Base-by-base conservation (phyloP, 108 stramenopile genomes). In the Pseudonitzschia multiseries region DNA sequence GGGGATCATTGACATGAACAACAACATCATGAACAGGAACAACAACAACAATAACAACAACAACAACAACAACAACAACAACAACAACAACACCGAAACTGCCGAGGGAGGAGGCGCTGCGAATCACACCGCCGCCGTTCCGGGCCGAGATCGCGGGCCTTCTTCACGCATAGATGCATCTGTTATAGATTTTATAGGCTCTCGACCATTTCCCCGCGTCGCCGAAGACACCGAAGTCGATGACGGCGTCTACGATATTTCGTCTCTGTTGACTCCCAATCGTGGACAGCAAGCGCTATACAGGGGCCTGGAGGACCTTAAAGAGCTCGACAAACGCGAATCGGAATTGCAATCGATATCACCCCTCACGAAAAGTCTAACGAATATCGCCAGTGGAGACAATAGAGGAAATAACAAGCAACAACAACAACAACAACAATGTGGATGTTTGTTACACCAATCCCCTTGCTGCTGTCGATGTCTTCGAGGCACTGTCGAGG, bases 401-500 rank as follows among this genome's bases (percentile, higher is more conserved):
- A 24, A 54, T n/a, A n/a, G n/a, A n/a, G n/a, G n/a, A n/a, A n/a
- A n/a, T n/a, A n/a, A n/a, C n/a, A n/a, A n/a, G n/a, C n/a, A n/a
- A n/a, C n/a, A n/a, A n/a, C n/a, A n/a, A n/a, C n/a, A n/a, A n/a
- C n/a, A n/a, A n/a, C n/a, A n/a, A n/a, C n/a, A n/a, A n/a, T n/a
- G n/a, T n/a, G n/a, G n/a, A n/a, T 17, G 61, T 62, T n/a, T 41
- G 28, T n/a, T 81, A 72, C 28, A 2, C 14, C 13, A 65, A 69
- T 31, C 67, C 78, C 8, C 69, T 59, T 31, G 52, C 75, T n/a
- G 82, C 82, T 0, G 26, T 75, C 27, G 26, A 69, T n/a, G 71
- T 74, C n/a, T 53, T 84, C 57, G 71, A 77, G 26, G 71, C 65
- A 4, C 68, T 87, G 26, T 88, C 87, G n/a, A 43, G 63, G 42